Base-by-base conservation (phyloP, 2,329 filamentous ascomycete species). In the Aaosphaeria arxii region DNA sequence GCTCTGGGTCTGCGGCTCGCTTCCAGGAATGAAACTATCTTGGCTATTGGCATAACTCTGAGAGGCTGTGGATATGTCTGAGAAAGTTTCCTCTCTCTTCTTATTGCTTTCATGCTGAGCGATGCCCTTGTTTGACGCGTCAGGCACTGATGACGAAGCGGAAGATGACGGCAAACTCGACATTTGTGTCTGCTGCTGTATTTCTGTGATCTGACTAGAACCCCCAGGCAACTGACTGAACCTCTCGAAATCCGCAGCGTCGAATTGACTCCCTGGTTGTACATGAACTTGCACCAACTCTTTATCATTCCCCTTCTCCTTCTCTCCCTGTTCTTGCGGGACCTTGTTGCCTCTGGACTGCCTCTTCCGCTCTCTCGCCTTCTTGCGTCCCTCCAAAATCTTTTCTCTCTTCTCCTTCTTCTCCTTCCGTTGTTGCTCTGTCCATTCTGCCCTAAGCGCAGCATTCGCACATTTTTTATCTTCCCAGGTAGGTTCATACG, bases 401-500 rank as follows among this genome's bases (percentile, higher is more conserved):
- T 24, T 24, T 24, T 24, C 17, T 24, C 17, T 24, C 17, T 24
- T 24, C 17, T 24, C 17, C 17, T 24, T 44, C 30, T 51, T 52
- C 30, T 43, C 36, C 5, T 45, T 42, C 39, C 62, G 50, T 51
- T 55, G 72, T 45, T 71, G 63, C 6, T 54, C 53, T 2, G 74
- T 53, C 5, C 71, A 61, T n/a, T 49, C 42, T n/a, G 17, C 17
- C 17, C 17, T 24, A 24, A 24, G 17, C 17, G 17, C 17, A 24
- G 61, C 49, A 45, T 66, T 74, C 3, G 65, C 61, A 52, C 58
- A 50, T 6, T 44, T 44, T 38, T 72, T 71, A 0, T 64, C 70
- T 44, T 75, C 81, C 83, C 83, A 85, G 42, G 69, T 77, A 7
- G 75, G 76, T 3, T 65, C 47, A 58, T 76, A 84, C 1, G 53